Base-by-base conservation (phyloP, 2,329 filamentous ascomycete genomes). In the Botrytis pseudocinerea region DNA sequence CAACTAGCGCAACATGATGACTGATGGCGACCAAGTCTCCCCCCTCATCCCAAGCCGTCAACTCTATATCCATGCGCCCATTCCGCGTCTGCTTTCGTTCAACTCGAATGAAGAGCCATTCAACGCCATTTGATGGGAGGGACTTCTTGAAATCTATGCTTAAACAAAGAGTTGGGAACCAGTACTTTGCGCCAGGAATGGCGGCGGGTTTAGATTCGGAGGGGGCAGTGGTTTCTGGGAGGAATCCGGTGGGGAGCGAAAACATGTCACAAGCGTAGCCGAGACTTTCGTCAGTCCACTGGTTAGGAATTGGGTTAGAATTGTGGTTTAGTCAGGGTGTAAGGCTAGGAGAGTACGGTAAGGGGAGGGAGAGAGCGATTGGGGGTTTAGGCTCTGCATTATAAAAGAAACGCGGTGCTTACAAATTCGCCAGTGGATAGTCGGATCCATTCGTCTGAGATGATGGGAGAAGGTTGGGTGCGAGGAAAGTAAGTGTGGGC, bases 121-220 rank as follows among this genome's bases (percentile, higher is more conserved):
- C 90, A 1, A 89, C 88, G 0, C 93, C 93, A 60, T 88, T 87
- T 6, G 83, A 82, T 0, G 92, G 92, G 62, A 97, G 80, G 10
- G 85, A 81, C 80, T 91, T 93, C 84, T 95, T 96, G 57, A 94
- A 84, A 75, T 97, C 93, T 35, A 97, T 78, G 80, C 93, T 94
- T 79, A 96, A 82, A 28, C 90, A 83, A 1, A 97, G 82, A 0
- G 93, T 97, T 9, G 80, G 80, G 69, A 80, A 81, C 80, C 80
- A 81, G 71, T 76, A 78, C n/a, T 82, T 82, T 54, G 79, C 80
- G 60, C 22, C 2, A 10, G 54, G 35, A 42, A 12, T 51, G n/a
- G 18, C 3, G 25, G 9, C 3, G 25, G 9, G 1, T 35, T 62
- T 93, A 90, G 22, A 92, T 81, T 38, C 92, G 16, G 62, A 20